Percentiles rank a stretch among this genome's conserved stretches.
Conservation (phyloP, 148 eudicot genomes). For the Arbutus unedo region DNA sequence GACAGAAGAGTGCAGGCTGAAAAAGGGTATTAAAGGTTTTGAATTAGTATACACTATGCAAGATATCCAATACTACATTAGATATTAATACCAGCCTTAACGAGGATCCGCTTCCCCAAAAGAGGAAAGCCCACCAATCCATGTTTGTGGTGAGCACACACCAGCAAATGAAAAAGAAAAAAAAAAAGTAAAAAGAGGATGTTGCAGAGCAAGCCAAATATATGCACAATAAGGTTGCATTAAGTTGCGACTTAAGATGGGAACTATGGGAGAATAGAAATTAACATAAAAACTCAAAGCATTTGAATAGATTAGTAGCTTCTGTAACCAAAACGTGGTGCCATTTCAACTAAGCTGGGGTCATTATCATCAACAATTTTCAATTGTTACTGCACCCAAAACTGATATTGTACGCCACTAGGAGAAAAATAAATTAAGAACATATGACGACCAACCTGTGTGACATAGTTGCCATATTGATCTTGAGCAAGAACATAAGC, state of each 20-base stretch:
- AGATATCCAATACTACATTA: background rate
- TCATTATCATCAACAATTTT: background rate
- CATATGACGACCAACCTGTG: conserved; percentile 54
- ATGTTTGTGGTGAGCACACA: background rate
- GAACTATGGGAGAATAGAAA: background rate
- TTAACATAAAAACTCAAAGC: background rate
- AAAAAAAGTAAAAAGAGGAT: background rate
- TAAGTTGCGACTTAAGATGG: background rate
- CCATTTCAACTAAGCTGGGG: background rate
- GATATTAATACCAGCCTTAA: background rate
- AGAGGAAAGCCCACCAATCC: background rate
- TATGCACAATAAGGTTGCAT: background rate
- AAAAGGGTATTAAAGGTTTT: background rate
- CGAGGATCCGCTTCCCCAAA: background rate
- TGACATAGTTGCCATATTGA: conserved; percentile 94
- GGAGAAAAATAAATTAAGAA: background rate
- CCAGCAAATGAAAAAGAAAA: background rate
- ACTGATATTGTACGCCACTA: background rate
- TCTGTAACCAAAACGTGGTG: too few species aligned
- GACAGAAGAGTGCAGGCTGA: background rate
- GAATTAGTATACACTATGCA: background rate
- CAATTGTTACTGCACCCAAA: background rate
- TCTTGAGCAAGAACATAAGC: conserved; percentile 81
- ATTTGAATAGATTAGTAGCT: background rate
- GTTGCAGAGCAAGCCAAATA: background rate